A percentile compares a stretch with the other conserved stretches of the same genome.
Evolutionary conservation across 345 rosid genomes (phyloP).

Genomic region (Eutrema heterophyllum): DNA sequence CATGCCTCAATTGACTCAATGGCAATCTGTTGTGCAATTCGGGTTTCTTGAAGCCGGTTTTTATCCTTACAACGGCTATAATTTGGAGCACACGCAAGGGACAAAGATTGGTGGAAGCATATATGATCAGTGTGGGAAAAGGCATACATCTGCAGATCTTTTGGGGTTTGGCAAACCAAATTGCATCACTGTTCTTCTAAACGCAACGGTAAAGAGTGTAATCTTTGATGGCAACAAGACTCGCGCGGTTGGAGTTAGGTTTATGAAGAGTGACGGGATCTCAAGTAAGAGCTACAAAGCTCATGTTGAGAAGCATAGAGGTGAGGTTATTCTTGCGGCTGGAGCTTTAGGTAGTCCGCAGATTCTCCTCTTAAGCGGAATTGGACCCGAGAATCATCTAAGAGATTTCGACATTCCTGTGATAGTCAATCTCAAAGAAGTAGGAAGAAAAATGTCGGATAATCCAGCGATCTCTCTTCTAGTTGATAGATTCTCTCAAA

Average conservation of each 20-base stretch:
- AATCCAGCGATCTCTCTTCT: conserved; percentile 50
- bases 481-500: conserved; percentile 37
- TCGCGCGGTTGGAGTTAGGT: conserved; percentile 47
- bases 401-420: conserved; percentile 42
- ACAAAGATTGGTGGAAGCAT: conserved; percentile 71
- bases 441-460: conserved; percentile 59
- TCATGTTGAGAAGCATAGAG: conserved; percentile 43
- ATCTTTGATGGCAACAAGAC: conserved; percentile 41
- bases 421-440: conserved; percentile 34
- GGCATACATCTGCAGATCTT: conserved; percentile 75
- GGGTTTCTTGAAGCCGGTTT: conserved; percentile 77
- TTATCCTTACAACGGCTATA: conserved; percentile 59
- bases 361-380: conserved; percentile 60
- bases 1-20: conserved; percentile 51
- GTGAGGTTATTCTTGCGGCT: conserved; percentile 67
- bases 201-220: conserved; percentile 53
- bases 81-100: conserved; percentile 59
- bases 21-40: conserved; percentile 58
- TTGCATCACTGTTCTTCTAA: conserved; percentile 48
- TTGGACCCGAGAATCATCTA: conserved; percentile 55
- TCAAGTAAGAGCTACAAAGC: conserved; percentile 41
- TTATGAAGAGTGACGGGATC: conserved; percentile 51
- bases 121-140: conserved; percentile 53
- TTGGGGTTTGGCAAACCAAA: conserved; percentile 44
- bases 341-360: conserved; percentile 82